Percentiles rank a stretch among this genome's conserved stretches.
Conservation (phyloP, 2,329 filamentous ascomycete species). For the Xylariales sp. region DNA sequence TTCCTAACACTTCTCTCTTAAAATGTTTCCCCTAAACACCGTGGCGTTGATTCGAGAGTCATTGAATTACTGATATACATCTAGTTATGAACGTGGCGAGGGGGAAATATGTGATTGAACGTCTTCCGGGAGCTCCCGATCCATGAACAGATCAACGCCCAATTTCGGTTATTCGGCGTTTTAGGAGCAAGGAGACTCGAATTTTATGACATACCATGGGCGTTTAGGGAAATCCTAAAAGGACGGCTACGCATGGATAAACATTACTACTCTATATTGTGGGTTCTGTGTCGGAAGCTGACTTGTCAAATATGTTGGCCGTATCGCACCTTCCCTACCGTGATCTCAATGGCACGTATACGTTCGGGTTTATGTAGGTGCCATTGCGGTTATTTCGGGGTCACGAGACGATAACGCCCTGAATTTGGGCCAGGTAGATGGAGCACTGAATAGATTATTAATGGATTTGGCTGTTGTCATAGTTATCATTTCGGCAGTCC, state of each 20-base stretch:
- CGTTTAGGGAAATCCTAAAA: conserved; percentile 14
- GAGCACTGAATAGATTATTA: background rate
- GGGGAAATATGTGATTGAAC: conserved; percentile 94
- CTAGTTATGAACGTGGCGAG: conserved; percentile 79
- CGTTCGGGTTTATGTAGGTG: background rate
- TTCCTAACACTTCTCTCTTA: background rate
- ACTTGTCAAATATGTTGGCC: background rate
- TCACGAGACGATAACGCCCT: background rate
- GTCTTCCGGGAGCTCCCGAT: conserved; percentile 85
- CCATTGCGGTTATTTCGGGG: background rate
- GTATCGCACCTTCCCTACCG: background rate
- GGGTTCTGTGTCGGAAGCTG: background rate
- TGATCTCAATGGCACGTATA: background rate
- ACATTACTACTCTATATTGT: background rate
- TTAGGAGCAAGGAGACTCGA: conserved; percentile 7
- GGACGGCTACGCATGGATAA: conserved; percentile 3
- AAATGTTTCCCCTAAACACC: background rate
- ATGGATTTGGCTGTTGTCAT: background rate
- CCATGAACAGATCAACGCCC: conserved; percentile 24
- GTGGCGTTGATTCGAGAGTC: background rate
- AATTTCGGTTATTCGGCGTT: conserved; percentile 18
- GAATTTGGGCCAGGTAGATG: background rate
- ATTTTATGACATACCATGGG: conserved; percentile 26
- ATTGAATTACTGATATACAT: conserved; percentile 18
- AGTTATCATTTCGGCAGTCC: background rate